Evolutionary conservation across 2,329 filamentous ascomycete species (phyloP).

Genomic region (Byssochlamys sp.): DNA sequence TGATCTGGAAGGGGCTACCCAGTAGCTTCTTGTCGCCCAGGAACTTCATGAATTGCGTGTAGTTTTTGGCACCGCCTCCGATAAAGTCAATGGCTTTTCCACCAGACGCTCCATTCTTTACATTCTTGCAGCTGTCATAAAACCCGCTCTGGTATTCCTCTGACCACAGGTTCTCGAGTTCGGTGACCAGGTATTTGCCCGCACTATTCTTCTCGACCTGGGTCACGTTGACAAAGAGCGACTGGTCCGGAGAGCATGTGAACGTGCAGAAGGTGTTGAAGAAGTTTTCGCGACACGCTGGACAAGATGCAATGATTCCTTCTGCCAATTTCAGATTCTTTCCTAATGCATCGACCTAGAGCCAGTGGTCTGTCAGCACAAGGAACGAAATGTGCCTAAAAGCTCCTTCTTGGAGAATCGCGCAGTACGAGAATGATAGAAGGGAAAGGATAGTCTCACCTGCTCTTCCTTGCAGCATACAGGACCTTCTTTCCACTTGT

Average conservation of each 20-base stretch:
- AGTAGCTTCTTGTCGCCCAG: constrained; percentile 80
- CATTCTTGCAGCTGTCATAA: constrained; percentile 95
- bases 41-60: constrained; percentile 77
- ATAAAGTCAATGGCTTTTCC: constrained; percentile 92
- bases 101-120: constrained; percentile 93
- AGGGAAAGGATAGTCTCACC: constrained; percentile 29
- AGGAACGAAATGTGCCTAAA: not conserved
- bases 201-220: constrained; percentile 49
- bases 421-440: not conserved
- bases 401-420: not conserved
- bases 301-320: constrained; percentile 82
- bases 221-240: constrained; percentile 88
- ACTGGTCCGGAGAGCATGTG: constrained; percentile 94
- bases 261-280: constrained; percentile 98
- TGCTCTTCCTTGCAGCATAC: constrained; percentile 80
- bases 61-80: constrained; percentile 86
- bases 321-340: constrained; percentile 79
- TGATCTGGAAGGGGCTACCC: constrained; percentile 96
- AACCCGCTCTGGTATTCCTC: constrained; percentile 76
- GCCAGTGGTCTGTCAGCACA: constrained; percentile 9
- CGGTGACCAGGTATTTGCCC: constrained; percentile 61
- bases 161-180: constrained; percentile 82
- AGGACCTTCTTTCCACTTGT: constrained; percentile 71
- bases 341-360: constrained; percentile 65
- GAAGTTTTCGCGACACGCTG: constrained; percentile 96